Conservation (phyloP, 805 yeast genomes). For the Yamadazyma akitaensis region DNA sequence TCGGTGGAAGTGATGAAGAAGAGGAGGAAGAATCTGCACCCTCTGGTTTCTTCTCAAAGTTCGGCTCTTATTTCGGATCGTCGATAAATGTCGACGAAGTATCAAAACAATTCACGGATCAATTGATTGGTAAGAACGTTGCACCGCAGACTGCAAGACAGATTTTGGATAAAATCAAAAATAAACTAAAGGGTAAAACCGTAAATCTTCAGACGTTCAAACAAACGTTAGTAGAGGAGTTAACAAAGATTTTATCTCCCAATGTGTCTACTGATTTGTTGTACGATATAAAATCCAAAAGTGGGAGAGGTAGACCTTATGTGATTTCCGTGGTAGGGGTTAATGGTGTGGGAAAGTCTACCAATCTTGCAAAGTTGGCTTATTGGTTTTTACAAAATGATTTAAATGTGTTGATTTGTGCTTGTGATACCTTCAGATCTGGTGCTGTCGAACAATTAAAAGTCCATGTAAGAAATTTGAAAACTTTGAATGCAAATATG, state of each 20-base stretch:
- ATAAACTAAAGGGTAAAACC: constrained; percentile 68
- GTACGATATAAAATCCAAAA: constrained; percentile 63
- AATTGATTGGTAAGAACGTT: constrained; percentile 79
- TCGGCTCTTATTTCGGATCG: constrained; percentile 37
- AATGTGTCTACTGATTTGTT: constrained; percentile 84
- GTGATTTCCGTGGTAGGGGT: constrained; percentile 98
- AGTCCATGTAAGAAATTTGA: constrained; percentile 85
- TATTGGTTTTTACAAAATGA: constrained; percentile 94
- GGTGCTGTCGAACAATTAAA: constrained; percentile 98
- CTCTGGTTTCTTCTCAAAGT: constrained; percentile 27
- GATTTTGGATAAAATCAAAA: constrained; percentile 66
- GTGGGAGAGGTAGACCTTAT: constrained; percentile 54
- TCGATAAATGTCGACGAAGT: constrained; percentile 56
- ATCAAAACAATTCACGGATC: constrained; percentile 64
- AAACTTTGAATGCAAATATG: constrained; percentile 56
- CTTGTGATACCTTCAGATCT: constrained; percentile 96
- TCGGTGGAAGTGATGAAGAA: constrained; percentile 31
- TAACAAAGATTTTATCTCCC: constrained; percentile 82
- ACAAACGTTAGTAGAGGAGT: constrained; percentile 57
- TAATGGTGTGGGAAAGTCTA: constrained; percentile 96
- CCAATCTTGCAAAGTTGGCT: constrained; percentile 89
- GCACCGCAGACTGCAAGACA: constrained; percentile 84
- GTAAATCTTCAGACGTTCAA: constrained; percentile 71
- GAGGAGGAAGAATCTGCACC: constrained; percentile 15
- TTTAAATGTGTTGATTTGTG: constrained; percentile 82